Evolutionary conservation across 306 rosid genomes (phyloP), one percentile per base, ranked within the genome.

Genomic region (Castanopsis chinensis): DNA sequence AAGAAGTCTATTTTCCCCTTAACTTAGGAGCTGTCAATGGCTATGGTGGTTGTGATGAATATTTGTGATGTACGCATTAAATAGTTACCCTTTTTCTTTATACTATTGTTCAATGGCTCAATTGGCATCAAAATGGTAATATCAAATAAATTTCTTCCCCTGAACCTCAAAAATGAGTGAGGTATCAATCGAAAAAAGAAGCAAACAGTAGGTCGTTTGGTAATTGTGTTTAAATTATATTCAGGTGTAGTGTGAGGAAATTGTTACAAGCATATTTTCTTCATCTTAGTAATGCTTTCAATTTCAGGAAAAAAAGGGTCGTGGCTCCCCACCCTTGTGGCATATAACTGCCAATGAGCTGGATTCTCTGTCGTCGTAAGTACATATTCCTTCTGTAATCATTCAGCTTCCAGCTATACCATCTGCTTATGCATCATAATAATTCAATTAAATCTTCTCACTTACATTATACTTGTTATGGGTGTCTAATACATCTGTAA

Each of bases 331-430:
- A 76, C 97, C 97, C 78, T 73, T 85, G 35, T 94, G 98, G 93
- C 78, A 83, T 60, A 69, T 91, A 78, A 92, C 90, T 23, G 85
- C 82, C 10, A 86, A 89, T 77, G 97, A 92, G 73, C 88, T 92
- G 63, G 91, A 92, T 82, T 94, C 97, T 64, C 76, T 94, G 82
- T 91, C 98, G 60, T 81, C 92, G 97, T 94, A 88, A 87, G 99
- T 88, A 58, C 49, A 53, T 45, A 20, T 21, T 49, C 54, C 71
- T 68, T 69, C 10, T 21, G 17, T n/a, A 27, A 41, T 65, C 3
- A 4, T 60, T 15, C 23, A 35, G 30, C 20, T 33, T 63, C 71
- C 73, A 53, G 73, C 81, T 73, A n/a, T 32, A 37, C 33, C 5
- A 51, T 73, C 28, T 74, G 28, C 65, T 35, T 61, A 28, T 28